Evolutionary conservation across 306 rosid species (phyloP).

Genomic region (peach (Prunus persica)): DNA sequence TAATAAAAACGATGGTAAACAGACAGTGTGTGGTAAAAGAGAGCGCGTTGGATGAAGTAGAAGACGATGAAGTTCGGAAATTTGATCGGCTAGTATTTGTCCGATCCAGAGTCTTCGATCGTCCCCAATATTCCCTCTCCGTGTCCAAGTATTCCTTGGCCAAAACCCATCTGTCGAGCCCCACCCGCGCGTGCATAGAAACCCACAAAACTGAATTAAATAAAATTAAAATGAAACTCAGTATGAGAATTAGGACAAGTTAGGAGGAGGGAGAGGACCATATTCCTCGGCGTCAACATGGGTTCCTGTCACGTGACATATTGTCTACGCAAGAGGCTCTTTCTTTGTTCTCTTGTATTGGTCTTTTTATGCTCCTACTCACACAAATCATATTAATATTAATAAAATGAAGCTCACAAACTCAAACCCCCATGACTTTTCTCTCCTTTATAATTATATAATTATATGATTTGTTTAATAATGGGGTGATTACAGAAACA

Average conservation of each 20-base stretch:
- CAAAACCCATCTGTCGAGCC: constrained; percentile 44
- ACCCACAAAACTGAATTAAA: neutral
- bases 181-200: constrained; percentile 48
- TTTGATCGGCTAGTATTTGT: constrained; percentile 58
- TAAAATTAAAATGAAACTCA: neutral
- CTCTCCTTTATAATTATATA: neutral
- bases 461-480: constrained; percentile 11
- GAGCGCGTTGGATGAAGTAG: neutral
- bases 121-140: constrained; percentile 92
- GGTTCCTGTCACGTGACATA: constrained; percentile 70
- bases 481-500: constrained; percentile 38
- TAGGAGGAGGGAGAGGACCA: constrained; percentile 22
- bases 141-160: constrained; percentile 64
- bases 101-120: constrained; percentile 33
- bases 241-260: neutral
- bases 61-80: neutral
- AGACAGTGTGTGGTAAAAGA: neutral
- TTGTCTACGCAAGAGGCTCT: constrained; percentile 41
- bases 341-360: constrained; percentile 39
- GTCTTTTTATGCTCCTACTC: constrained; percentile 7
- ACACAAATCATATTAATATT: neutral
- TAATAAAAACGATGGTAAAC: too few relatives aligned
- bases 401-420: neutral
- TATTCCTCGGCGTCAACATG: constrained; percentile 74
- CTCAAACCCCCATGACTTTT: constrained; percentile 32